phyloP scores from a whole-genome alignment of 345 rosid species.

The Combretum micranthum region DNA sequence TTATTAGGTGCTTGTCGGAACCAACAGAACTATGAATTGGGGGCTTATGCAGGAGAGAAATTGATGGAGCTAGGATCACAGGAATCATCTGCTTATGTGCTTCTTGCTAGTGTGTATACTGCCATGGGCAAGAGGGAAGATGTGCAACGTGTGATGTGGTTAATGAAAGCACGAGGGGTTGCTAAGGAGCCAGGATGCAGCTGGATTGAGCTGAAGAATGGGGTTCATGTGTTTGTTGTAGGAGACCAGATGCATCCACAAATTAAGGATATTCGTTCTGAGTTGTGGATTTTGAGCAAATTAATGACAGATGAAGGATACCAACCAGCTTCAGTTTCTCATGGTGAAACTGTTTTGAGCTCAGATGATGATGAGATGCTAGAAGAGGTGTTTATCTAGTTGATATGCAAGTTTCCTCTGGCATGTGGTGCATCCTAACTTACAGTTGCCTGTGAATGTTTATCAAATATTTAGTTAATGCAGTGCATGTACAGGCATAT shows the following conservation, averaged over 20 bases:
- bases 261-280: conserved; percentile 26
- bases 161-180: conserved; percentile 50
- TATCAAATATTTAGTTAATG: too few relatives aligned
- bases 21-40: conserved; percentile 26
- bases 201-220: conserved; percentile 41
- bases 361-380: conserved; percentile 7
- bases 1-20: conserved; percentile 26
- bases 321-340: conserved; percentile 16
- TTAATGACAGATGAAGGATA: conserved; percentile 54
- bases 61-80: conserved; percentile 38
- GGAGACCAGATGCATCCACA: conserved; percentile 38
- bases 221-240: conserved; percentile 40
- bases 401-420: not conserved
- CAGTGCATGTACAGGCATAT: too few relatives aligned
- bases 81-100: conserved; percentile 35
- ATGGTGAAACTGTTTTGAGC: conserved; percentile 8
- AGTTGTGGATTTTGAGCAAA: conserved; percentile 35
- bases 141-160: conserved; percentile 27
- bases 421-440: too few relatives aligned
- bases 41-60: conserved; percentile 34
- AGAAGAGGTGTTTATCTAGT: not conserved
- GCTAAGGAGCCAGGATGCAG: conserved; percentile 47
- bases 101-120: conserved; percentile 37
- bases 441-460: too few relatives aligned
- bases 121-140: conserved; percentile 33